Evolutionary conservation across 2,329 filamentous ascomycete genomes (phyloP).

Genomic region (Aureobasidium sp.): DNA sequence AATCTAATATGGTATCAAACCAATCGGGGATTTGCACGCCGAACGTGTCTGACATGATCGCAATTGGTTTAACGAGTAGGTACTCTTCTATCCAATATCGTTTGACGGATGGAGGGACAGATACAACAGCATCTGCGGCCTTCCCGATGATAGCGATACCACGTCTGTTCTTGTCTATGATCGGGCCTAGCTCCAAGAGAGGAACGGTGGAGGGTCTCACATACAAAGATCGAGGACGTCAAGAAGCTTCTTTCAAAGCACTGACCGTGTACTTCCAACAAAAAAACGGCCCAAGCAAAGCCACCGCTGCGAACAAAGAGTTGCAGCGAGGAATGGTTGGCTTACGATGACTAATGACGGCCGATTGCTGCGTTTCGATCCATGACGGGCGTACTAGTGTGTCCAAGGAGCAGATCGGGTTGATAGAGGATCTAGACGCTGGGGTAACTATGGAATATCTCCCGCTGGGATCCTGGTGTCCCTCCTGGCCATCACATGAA

Average conservation of each 20-base stretch:
- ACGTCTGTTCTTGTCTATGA: background rate
- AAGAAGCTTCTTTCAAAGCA: constrained; percentile 8
- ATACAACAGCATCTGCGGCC: background rate
- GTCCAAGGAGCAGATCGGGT: constrained; percentile 5
- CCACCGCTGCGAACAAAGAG: constrained; percentile 3
- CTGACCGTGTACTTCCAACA: constrained; percentile 8
- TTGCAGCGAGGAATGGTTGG: background rate
- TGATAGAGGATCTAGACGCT: background rate
- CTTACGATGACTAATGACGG: constrained; percentile 6
- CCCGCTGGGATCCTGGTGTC: background rate
- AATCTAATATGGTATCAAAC: constrained; percentile 5
- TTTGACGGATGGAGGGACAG: background rate
- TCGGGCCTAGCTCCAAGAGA: background rate
- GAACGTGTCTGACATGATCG: background rate
- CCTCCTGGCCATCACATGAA: constrained; percentile 1
- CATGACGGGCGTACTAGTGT: constrained; percentile 11
- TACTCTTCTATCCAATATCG: background rate
- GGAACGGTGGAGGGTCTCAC: background rate
- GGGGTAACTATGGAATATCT: background rate
- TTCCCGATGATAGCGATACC: background rate
- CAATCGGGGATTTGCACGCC: background rate
- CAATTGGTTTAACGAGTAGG: background rate
- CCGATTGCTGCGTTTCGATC: constrained; percentile 4
- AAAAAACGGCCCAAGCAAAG: constrained; percentile 10
- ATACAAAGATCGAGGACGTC: constrained; percentile 1